Percentiles rank a stretch among this genome's conserved stretches.
phyloP scores from a whole-genome alignment of 331 rosid genomes.

The Quercus tomentella region DNA sequence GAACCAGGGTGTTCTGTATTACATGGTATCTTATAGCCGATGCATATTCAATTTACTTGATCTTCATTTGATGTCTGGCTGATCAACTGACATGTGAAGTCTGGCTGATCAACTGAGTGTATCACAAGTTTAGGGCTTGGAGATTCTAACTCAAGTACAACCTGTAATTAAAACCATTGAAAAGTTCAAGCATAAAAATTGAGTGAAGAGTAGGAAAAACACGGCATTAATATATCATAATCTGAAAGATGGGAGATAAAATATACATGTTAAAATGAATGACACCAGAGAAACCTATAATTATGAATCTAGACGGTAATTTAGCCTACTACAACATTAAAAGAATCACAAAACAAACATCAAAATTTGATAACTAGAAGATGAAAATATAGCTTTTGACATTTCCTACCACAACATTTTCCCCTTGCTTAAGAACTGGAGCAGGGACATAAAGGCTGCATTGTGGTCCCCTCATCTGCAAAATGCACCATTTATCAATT shows the following conservation, averaged over 20 bases:
- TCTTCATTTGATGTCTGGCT: constrained; percentile 62
- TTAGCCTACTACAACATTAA: not conserved
- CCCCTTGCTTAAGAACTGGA: constrained; percentile 65
- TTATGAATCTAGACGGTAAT: not conserved
- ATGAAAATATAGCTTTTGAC: not conserved
- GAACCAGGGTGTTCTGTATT: not conserved
- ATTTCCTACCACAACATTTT: constrained; percentile 66
- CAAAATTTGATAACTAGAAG: not conserved
- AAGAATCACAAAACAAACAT: not conserved
- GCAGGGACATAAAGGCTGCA: constrained; percentile 93
- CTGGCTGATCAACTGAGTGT: constrained; percentile 49
- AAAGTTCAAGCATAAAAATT: not conserved
- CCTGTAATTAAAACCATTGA: constrained; percentile 30
- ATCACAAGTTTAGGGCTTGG: constrained; percentile 54
- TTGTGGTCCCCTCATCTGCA: constrained; percentile 79
- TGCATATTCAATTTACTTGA: constrained; percentile 18
- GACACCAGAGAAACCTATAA: not conserved
- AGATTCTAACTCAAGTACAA: constrained; percentile 72
- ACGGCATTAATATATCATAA: not conserved
- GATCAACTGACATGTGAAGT: constrained; percentile 69
- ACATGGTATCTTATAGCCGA: not conserved
- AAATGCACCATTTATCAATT: constrained; percentile 13
- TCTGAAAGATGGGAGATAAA: not conserved
- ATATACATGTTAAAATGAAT: not conserved
- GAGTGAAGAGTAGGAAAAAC: not conserved